Percentiles rank a stretch among this genome's conserved stretches.
These are phyloP conservation scores for Apophysomyces variabilis DNA, from an alignment of 371 early-diverging fungal species.

Conservation along the genomic window DNA sequence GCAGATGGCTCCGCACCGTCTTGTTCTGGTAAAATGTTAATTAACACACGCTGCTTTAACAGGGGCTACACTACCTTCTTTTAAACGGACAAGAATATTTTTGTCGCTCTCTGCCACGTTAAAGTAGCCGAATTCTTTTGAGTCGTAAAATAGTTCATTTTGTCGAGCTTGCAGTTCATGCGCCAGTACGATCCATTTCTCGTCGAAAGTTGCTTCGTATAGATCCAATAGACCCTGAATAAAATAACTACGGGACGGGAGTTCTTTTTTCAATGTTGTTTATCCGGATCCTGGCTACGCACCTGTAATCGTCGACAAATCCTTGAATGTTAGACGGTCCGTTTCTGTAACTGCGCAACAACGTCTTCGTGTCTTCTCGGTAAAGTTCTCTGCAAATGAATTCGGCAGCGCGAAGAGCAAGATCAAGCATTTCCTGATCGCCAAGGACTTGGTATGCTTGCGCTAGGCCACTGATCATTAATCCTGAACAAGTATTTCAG, in stretches of 20 bases:
- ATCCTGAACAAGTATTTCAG: conserved; percentile 24
- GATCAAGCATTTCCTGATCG: conserved; percentile 30
- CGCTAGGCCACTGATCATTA: conserved; percentile 63
- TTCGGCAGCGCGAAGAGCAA: conserved; percentile 54
- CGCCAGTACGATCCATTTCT: conserved; percentile 65
- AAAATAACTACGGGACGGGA: conserved; percentile 25
- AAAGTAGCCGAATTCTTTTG: conserved; percentile 56
- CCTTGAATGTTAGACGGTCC: conserved; percentile 59
- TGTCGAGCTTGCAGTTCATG: conserved; percentile 56
- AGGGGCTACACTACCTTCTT: conserved; percentile 52
- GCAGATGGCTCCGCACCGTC: conserved; percentile 73
- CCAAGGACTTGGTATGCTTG: conserved; percentile 50
- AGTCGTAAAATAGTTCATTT: conserved; percentile 65
- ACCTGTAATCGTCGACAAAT: conserved; percentile 69
- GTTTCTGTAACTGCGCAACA: conserved; percentile 54
- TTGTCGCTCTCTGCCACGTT: conserved; percentile 48
- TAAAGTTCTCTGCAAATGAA: conserved; percentile 57
- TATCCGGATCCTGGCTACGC: neutral
- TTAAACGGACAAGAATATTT: conserved; percentile 58
- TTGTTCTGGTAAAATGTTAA: conserved; percentile 43
- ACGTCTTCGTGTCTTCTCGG: conserved; percentile 26
- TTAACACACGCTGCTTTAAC: neutral
- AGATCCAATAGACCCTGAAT: conserved; percentile 63
- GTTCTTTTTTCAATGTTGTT: neutral
- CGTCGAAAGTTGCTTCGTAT: conserved; percentile 59